Evolutionary conservation across 73 alveolate species (phyloP).

Genomic region (Tetrahymena malaccensis): DNA sequence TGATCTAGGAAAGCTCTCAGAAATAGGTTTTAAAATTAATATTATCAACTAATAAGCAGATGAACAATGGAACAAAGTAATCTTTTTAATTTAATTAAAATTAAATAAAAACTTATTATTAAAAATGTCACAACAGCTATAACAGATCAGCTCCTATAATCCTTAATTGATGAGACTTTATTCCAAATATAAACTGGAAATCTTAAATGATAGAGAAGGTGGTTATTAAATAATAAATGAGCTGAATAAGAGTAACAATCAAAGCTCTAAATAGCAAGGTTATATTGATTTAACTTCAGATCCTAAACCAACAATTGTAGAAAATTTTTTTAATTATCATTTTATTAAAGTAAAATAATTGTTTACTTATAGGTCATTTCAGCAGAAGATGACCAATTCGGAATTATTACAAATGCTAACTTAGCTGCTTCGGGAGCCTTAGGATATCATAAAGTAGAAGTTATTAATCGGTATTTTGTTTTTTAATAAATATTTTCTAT

Average conservation of each 20-base stretch:
- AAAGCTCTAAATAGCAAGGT: not conserved
- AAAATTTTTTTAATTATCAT: not conserved
- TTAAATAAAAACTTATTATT: not conserved
- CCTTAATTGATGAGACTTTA: slow-evolving; percentile 34
- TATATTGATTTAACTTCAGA: slow-evolving; percentile 4
- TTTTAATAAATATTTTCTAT: no score
- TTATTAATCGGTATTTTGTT: not conserved
- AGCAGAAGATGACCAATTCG: slow-evolving; percentile 20
- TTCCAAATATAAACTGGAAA: slow-evolving; percentile 25
- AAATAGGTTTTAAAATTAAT: slow-evolving; percentile 27
- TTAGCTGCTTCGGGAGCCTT: slow-evolving; percentile 8
- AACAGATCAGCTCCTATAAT: slow-evolving; percentile 10
- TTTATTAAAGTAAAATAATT: not conserved
- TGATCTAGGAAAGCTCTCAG: slow-evolving; percentile 32
- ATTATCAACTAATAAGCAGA: slow-evolving; percentile 10
- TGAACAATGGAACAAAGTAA: slow-evolving; percentile 14
- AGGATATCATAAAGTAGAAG: slow-evolving; percentile 27
- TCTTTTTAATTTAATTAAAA: not conserved
- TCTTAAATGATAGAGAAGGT: slow-evolving; percentile 14
- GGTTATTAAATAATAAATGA: slow-evolving; percentile 8
- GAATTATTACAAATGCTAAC: not conserved
- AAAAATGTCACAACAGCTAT: not conserved
- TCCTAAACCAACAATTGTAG: not conserved
- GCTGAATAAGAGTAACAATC: not conserved
- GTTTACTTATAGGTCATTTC: not conserved